Conservation (phyloP, 768 basidiomycete genomes). For the Leccinum rimulosum region DNA sequence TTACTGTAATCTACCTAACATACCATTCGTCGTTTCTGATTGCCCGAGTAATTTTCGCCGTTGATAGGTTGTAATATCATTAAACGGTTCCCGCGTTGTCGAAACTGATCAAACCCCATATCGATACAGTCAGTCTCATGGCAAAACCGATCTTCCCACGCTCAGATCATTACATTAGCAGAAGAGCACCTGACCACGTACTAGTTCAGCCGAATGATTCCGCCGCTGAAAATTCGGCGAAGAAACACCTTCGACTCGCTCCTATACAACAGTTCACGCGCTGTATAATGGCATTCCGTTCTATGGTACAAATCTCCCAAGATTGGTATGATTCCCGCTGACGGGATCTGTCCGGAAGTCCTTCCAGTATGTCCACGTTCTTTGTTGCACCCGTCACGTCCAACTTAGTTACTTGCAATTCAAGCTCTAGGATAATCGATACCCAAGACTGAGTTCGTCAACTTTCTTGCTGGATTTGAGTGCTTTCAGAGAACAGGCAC, state of each 20-base stretch:
- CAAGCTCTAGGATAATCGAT: conserved; percentile 88
- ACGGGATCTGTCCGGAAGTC: conserved; percentile 94
- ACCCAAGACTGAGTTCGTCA: conserved; percentile 84
- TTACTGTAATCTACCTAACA: no score
- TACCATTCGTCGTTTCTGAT: no score
- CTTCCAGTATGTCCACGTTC: conserved; percentile 56
- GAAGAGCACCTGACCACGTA: conserved; percentile 23
- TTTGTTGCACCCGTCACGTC: neutral
- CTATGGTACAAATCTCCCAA: conserved; percentile 59
- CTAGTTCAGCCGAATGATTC: neutral
- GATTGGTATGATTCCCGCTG: conserved; percentile 93
- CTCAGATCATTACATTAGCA: neutral
- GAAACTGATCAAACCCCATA: no score
- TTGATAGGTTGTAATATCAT: no score
- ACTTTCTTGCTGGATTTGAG: conserved; percentile 91
- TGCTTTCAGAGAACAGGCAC: conserved; percentile 82
- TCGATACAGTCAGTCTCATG: conserved; percentile 43
- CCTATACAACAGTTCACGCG: neutral
- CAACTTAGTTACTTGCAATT: conserved; percentile 49
- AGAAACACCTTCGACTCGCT: neutral
- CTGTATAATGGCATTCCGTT: conserved; percentile 41
- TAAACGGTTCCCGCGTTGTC: no score
- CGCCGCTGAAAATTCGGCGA: no score
- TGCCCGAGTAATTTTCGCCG: no score
- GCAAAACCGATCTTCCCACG: neutral